Evolutionary conservation across 352 stramenopile species (phyloP), one percentile per base, ranked within the genome.

Genomic region (Phytophthora hibernalis): DNA sequence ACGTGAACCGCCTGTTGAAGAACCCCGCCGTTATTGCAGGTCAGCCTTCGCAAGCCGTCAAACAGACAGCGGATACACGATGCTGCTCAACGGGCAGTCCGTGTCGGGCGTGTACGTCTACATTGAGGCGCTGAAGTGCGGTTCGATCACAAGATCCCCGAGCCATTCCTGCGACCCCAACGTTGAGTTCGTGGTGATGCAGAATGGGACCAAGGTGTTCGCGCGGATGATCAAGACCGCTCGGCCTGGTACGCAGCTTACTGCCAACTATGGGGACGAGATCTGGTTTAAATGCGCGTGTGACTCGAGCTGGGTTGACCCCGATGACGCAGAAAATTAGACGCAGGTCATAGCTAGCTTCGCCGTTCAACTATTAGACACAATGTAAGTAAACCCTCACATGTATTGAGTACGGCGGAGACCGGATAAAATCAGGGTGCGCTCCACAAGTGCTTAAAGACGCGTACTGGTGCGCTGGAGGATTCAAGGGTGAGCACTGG

Each of bases 11-110:
- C n/a, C n/a, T 30, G 20, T 2, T 20, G 18, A 7, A 42, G 30
- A 31, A 44, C 48, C 9, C 15, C 10, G 7, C 15, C 18, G 13
- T 42, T 20, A 10, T 43, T 21, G 37, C 21, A 9, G 37, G 30
- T 9, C 48, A 55, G 12, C 48, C 48, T 3, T 1, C 1, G 0
- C 28, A 55, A 9, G 48, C 48, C 16, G 5, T 31, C 7, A 55
- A 55, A 3, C 30, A 11, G 44, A 55, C n/a, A 55, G 48, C 30
- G 48, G 30, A 3, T 44, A 44, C n/a, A 55, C 30, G 0, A 55
- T 55, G 48, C 30, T 43, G 16, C n/a, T 54, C 0, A 37, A 54
- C 26, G 16, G 5, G 5, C 35, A 54, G 26, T 54, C 28, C 4
- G 7, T 9, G 12, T n/a, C 16, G 12, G 22, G 11, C 2, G 21